Evolutionary conservation across 345 rosid genomes (phyloP).

Genomic region (Acer campestre): DNA sequence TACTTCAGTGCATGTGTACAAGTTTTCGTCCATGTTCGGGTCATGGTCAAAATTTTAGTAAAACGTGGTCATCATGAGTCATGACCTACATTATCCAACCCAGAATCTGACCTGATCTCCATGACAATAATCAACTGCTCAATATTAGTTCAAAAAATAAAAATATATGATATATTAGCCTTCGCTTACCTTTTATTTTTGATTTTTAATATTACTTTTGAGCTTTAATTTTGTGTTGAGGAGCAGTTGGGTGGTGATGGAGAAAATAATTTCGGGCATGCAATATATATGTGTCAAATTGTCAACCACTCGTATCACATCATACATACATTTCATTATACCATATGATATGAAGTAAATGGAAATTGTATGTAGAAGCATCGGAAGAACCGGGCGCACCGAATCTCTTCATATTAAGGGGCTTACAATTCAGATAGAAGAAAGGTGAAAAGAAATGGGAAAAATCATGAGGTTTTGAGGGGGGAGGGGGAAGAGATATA

Average conservation of each 20-base stretch:
- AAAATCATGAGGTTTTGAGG: slow-evolving; percentile 23
- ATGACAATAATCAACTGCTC: too few relatives aligned
- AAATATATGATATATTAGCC: too few relatives aligned
- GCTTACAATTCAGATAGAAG: slow-evolving; percentile 10
- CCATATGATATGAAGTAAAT: neutral
- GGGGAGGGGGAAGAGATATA: neutral
- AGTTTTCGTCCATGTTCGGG: too few relatives aligned
- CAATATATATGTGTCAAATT: neutral
- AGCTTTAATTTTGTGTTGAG: too few relatives aligned
- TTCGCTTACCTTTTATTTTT: neutral
- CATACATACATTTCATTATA: too few relatives aligned
- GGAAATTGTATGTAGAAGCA: too few relatives aligned
- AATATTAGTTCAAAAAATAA: too few relatives aligned
- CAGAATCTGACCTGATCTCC: too few relatives aligned
- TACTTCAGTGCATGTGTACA: too few relatives aligned
- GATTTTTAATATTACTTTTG: too few relatives aligned
- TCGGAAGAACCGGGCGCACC: too few relatives aligned
- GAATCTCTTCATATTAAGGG: neutral
- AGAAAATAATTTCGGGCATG: neutral
- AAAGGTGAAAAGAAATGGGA: slow-evolving; percentile 4
- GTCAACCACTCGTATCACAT: neutral
- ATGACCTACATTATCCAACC: too few relatives aligned
- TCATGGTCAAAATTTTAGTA: neutral
- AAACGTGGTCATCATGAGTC: neutral
- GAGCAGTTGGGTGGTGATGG: neutral